Conservation (phyloP, 2,329 filamentous ascomycete genomes). For the Colletotrichum godetiae region DNA sequence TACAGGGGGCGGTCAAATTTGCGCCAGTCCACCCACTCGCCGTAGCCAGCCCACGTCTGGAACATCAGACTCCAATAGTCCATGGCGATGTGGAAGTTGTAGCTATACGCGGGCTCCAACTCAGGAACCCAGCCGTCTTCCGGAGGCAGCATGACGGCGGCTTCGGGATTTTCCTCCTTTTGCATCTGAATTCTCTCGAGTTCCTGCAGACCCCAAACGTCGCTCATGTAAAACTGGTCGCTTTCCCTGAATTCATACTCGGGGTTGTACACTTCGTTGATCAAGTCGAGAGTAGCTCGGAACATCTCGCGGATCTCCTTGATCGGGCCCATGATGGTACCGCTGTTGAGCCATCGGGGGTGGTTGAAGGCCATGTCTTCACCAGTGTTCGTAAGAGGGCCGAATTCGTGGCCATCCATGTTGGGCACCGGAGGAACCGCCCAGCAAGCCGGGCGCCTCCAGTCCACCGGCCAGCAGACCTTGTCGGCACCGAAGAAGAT, state of each 20-base stretch:
- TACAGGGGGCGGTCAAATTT: constrained; percentile 44
- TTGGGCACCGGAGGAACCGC: constrained; percentile 49
- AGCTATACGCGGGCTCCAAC: constrained; percentile 31
- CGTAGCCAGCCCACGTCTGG: constrained; percentile 51
- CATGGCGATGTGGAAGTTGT: constrained; percentile 49
- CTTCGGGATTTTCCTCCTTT: constrained; percentile 38
- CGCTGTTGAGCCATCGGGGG: constrained; percentile 57
- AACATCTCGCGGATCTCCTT: constrained; percentile 45
- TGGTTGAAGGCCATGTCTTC: constrained; percentile 45
- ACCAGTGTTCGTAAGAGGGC: constrained; percentile 45
- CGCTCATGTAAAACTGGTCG: constrained; percentile 57
- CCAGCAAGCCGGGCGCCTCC: constrained; percentile 51
- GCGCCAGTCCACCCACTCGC: constrained; percentile 47
- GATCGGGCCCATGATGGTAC: constrained; percentile 56
- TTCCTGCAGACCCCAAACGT: constrained; percentile 56
- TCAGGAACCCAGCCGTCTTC: constrained; percentile 39
- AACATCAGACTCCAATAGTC: constrained; percentile 55
- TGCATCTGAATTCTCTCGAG: constrained; percentile 48
- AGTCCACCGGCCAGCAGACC: constrained; percentile 53
- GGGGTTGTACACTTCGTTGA: constrained; percentile 48
- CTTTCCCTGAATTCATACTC: constrained; percentile 47
- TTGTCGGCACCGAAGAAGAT: constrained; percentile 59
- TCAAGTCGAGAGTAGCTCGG: constrained; percentile 43
- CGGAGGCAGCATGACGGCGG: constrained; percentile 32
- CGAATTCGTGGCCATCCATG: constrained; percentile 47